Conservation (phyloP, 495 filamentous ascomycete species). For the Hypoxylon rickii region DNA sequence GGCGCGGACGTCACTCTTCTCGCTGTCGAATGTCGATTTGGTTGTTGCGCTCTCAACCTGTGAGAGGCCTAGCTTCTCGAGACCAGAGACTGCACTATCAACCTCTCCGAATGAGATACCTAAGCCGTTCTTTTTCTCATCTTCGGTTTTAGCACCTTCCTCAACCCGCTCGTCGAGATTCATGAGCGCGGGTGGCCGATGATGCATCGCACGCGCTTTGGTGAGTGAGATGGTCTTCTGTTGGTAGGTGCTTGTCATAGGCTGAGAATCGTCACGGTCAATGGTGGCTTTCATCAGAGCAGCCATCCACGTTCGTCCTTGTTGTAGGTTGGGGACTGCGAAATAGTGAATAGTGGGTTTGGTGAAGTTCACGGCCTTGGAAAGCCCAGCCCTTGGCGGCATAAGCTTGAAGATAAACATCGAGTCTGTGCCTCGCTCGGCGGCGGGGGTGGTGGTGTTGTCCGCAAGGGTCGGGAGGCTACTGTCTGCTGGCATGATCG, state of each 20-base stretch:
- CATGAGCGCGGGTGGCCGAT: constrained; percentile 88
- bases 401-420: constrained; percentile 99
- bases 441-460: constrained; percentile 46
- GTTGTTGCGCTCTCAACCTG: constrained; percentile 43
- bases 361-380: constrained; percentile 93
- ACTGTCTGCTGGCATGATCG: constrained; percentile 70
- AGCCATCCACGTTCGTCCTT: constrained; percentile 96
- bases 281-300: constrained; percentile 99
- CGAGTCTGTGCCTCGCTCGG: constrained; percentile 54
- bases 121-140: constrained; percentile 46
- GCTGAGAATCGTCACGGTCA: constrained; percentile 80
- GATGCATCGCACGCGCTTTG: constrained; percentile 79
- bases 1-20: constrained; percentile 37
- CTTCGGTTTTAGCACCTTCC: constrained; percentile 32
- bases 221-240: constrained; percentile 89
- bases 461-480: constrained; percentile 59
- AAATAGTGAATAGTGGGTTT: constrained; percentile 98
- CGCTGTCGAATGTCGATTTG: constrained; percentile 38
- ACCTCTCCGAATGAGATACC: constrained; percentile 55
- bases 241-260: constrained; percentile 87
- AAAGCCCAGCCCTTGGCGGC: constrained; percentile 84
- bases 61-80: constrained; percentile 51
- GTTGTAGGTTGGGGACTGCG: constrained; percentile 84
- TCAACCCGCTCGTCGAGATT: constrained; percentile 62
- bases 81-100: constrained; percentile 54